A percentile compares a stretch with the other conserved stretches of the same genome.
These are phyloP conservation scores for Cymbopogon flexuosus DNA, from an alignment of 202 grass and related monocot genomes.

Conservation along the genomic window DNA sequence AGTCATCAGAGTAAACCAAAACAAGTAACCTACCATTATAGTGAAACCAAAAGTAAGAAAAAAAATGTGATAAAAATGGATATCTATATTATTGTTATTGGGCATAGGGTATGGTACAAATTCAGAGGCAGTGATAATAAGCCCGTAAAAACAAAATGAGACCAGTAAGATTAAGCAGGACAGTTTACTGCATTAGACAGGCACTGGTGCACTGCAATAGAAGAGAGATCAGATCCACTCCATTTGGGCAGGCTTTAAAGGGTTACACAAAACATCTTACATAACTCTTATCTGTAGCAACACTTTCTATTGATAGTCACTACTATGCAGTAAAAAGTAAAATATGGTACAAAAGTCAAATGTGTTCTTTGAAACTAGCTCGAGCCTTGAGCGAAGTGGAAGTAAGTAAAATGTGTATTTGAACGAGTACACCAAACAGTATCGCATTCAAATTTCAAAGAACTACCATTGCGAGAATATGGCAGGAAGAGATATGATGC, in stretches of 20 bases:
- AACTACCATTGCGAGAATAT: background rate
- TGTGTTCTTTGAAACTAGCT: background rate
- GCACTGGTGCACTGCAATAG: background rate
- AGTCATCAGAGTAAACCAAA: constrained; percentile 9
- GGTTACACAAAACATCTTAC: background rate
- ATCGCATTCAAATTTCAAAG: background rate
- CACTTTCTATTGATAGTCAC: background rate
- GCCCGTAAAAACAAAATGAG: background rate
- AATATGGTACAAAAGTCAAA: background rate
- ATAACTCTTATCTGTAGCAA: background rate
- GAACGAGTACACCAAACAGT: background rate
- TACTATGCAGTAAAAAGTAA: background rate
- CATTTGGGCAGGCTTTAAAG: background rate
- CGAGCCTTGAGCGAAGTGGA: background rate
- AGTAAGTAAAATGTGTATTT: background rate
- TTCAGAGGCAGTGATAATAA: background rate
- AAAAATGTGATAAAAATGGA: background rate
- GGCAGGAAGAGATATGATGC: background rate
- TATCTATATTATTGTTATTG: background rate
- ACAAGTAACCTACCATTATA: background rate
- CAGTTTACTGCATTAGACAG: background rate
- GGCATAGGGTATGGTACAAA: background rate
- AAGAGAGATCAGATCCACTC: background rate
- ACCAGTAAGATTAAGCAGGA: background rate
- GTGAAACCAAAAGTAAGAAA: constrained; percentile 1